A percentile compares a stretch with the other conserved stretches of the same genome.
Conservation (phyloP, 257 asterid species). For the Parsonsia alboflavescens region DNA sequence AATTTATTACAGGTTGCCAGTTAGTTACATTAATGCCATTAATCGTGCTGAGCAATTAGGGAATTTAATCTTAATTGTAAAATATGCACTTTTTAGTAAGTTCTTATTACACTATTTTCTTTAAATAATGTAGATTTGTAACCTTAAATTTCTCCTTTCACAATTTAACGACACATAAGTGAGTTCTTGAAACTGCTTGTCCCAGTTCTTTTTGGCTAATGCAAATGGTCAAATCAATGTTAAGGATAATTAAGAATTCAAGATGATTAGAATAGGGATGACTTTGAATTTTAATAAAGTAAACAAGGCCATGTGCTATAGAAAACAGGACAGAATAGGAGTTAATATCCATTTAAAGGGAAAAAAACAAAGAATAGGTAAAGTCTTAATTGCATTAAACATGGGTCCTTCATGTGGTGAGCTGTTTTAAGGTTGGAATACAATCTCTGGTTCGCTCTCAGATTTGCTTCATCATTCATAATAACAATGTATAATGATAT, state of each 20-base stretch:
- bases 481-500: too few relatives aligned
- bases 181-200: too few relatives aligned
- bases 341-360: neutral
- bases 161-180: too few relatives aligned
- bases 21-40: too few relatives aligned
- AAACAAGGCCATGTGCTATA: neutral
- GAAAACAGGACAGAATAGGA: neutral
- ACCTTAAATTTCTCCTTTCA: neutral
- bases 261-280: neutral
- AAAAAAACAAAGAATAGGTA: neutral
- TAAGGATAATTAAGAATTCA: neutral
- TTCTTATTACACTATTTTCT: neutral
- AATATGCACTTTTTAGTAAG: neutral
- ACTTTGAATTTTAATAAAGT: neutral
- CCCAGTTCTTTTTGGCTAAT: too few relatives aligned
- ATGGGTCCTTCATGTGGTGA: neutral
- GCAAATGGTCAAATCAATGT: neutral
- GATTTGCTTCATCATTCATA: neutral
- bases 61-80: neutral
- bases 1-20: neutral
- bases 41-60: neutral
- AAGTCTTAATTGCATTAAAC: slow-evolving; percentile 9
- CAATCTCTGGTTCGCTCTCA: neutral
- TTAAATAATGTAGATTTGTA: neutral
- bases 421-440: slow-evolving; percentile 1